These are phyloP conservation scores for Penicillium longicatenatum DNA, from an alignment of 495 filamentous ascomycete genomes.

Conservation along the genomic window DNA sequence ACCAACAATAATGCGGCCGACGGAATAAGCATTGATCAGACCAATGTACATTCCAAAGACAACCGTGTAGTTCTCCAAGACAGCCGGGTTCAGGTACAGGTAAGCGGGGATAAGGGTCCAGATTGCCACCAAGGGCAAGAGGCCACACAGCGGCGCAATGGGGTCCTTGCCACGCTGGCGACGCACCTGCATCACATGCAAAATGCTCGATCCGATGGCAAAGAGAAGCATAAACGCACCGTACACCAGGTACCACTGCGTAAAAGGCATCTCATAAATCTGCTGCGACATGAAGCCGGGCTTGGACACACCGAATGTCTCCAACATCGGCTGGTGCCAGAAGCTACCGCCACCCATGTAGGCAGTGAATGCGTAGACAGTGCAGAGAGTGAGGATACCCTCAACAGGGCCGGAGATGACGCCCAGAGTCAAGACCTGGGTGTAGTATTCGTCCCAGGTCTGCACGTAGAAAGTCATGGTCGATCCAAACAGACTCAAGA, in stretches of 20 bases:
- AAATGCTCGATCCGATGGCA: constrained; percentile 71
- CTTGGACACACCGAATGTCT: constrained; percentile 67
- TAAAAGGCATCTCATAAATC: constrained; percentile 79
- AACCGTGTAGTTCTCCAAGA: constrained; percentile 78
- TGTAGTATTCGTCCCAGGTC: constrained; percentile 99
- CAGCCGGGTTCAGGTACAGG: constrained; percentile 78
- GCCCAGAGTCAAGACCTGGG: constrained; percentile 89
- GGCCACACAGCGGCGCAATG: constrained; percentile 72
- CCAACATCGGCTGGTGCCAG: constrained; percentile 83
- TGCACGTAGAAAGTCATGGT: constrained; percentile 94
- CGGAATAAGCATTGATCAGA: constrained; percentile 87
- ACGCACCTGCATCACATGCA: constrained; percentile 81
- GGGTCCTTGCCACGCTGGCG: constrained; percentile 69
- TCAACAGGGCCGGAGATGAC: constrained; percentile 94
- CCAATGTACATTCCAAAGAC: constrained; percentile 87
- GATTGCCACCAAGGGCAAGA: constrained; percentile 72
- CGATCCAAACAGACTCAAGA: constrained; percentile 80
- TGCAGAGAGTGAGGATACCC: constrained; percentile 81
- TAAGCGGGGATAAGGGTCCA: constrained; percentile 79
- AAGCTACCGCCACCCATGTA: constrained; percentile 84
- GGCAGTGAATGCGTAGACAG: constrained; percentile 83
- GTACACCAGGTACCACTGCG: constrained; percentile 92
- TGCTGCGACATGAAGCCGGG: constrained; percentile 63
- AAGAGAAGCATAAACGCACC: constrained; percentile 79
- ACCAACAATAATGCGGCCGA: constrained; percentile 92